These are phyloP conservation scores for Colletotrichum noveboracense DNA, from an alignment of 2,329 filamentous ascomycete species.

Conservation along the genomic window DNA sequence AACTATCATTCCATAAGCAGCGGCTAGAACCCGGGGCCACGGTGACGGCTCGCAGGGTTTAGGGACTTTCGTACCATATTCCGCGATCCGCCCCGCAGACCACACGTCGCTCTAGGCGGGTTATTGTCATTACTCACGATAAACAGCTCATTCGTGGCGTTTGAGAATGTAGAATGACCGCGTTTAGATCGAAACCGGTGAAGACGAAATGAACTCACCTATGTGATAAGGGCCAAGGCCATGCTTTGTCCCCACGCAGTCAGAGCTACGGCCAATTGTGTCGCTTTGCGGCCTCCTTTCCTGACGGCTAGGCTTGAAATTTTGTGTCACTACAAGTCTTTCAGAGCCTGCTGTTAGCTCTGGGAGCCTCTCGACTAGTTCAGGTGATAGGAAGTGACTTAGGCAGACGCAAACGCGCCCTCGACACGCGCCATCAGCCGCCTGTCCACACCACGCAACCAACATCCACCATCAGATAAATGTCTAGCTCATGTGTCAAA, in stretches of 20 bases:
- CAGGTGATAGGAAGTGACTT: neutral
- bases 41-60: neutral
- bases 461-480: neutral
- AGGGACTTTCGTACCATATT: neutral
- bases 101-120: fast-evolving
- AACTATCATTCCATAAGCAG: neutral
- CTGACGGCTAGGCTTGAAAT: neutral
- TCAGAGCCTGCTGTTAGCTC: neutral
- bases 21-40: neutral
- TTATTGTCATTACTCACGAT: neutral
- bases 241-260: neutral
- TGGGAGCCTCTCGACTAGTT: fast-evolving
- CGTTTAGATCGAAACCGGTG: neutral
- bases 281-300: neutral
- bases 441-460: neutral
- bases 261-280: neutral
- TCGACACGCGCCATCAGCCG: neutral
- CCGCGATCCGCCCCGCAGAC: neutral
- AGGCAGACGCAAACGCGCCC: neutral
- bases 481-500: neutral
- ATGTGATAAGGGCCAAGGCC: neutral
- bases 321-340: neutral
- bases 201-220: neutral
- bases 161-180: neutral
- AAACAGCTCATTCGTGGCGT: neutral